A percentile compares a stretch with the other conserved stretches of the same genome.
These are phyloP conservation scores for Massariosphaeria phaeospora DNA, from an alignment of 495 filamentous ascomycete genomes.

Conservation along the genomic window DNA sequence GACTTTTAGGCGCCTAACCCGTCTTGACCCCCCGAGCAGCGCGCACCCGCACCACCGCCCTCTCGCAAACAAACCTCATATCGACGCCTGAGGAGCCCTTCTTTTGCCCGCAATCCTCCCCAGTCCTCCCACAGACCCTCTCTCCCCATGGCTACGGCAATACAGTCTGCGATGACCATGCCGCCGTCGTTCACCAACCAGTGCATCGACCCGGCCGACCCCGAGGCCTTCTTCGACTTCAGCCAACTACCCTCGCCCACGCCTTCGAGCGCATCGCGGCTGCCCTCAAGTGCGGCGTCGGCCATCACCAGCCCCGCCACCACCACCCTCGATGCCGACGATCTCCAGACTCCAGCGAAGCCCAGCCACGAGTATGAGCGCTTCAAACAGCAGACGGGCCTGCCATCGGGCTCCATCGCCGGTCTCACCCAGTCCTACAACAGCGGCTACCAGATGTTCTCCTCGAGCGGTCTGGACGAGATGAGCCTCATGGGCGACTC, in stretches of 20 bases:
- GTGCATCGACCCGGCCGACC: conserved; percentile 36
- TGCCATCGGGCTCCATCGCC: conserved; percentile 71
- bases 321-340: conserved; percentile 31
- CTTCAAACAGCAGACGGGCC: conserved; percentile 85
- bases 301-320: conserved; percentile 30
- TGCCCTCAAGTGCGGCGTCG: conserved; percentile 19
- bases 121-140: background rate
- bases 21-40: conserved; percentile 2
- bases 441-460: conserved; percentile 46
- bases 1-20: conserved; percentile 24
- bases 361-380: conserved; percentile 91
- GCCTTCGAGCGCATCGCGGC: conserved; percentile 16
- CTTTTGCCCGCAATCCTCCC: conserved; percentile 1
- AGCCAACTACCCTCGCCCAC: conserved; percentile 31
- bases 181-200: conserved; percentile 33
- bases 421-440: conserved; percentile 61
- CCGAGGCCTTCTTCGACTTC: conserved; percentile 42
- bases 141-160: conserved; percentile 24
- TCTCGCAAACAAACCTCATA: conserved; percentile 18
- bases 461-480: conserved; percentile 44
- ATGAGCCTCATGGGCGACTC: conserved; percentile 40
- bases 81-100: conserved; percentile 26
- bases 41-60: conserved; percentile 16
- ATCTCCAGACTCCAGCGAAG: conserved; percentile 58
- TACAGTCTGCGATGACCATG: conserved; percentile 31